These are phyloP conservation scores for Blastobotrys chiropterorum DNA, from an alignment of 805 yeast species.

Conservation along the genomic window DNA sequence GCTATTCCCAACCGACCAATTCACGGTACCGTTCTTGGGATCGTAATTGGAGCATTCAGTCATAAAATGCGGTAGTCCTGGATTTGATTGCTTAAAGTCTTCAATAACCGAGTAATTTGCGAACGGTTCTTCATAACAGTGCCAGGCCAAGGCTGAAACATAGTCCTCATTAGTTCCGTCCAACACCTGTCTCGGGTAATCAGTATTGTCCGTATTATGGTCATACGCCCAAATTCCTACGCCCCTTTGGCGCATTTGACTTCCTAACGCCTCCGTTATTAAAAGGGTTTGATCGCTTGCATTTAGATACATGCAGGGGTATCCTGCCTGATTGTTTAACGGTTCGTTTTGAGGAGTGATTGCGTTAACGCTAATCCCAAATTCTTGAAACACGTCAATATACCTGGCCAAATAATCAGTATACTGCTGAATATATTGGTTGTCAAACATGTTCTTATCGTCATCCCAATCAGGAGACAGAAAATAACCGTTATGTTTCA, in stretches of 20 bases:
- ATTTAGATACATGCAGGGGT: not conserved
- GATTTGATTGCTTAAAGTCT: not conserved
- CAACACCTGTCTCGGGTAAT: constrained; percentile 1
- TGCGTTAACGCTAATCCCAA: not conserved
- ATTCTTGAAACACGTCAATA: not conserved
- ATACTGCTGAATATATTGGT: not conserved
- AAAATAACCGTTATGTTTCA: constrained; percentile 7
- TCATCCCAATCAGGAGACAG: not conserved
- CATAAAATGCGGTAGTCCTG: not conserved
- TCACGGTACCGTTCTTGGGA: not conserved
- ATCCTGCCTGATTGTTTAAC: not conserved
- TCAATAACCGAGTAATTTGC: not conserved
- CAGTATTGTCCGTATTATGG: constrained; percentile 1
- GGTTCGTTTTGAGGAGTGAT: constrained; percentile 3
- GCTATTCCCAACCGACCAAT: not conserved
- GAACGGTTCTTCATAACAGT: not conserved
- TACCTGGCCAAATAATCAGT: constrained; percentile 1
- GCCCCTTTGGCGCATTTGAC: not conserved
- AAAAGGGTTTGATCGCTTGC: not conserved
- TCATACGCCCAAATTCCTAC: not conserved
- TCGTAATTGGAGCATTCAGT: constrained; percentile 3
- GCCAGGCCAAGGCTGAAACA: constrained; percentile 1
- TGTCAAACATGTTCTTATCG: not conserved
- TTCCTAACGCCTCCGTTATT: not conserved
- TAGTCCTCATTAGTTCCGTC: too few relatives aligned